Conservation (phyloP, 2,329 filamentous ascomycete species). For the Hypoxylon sp. region DNA sequence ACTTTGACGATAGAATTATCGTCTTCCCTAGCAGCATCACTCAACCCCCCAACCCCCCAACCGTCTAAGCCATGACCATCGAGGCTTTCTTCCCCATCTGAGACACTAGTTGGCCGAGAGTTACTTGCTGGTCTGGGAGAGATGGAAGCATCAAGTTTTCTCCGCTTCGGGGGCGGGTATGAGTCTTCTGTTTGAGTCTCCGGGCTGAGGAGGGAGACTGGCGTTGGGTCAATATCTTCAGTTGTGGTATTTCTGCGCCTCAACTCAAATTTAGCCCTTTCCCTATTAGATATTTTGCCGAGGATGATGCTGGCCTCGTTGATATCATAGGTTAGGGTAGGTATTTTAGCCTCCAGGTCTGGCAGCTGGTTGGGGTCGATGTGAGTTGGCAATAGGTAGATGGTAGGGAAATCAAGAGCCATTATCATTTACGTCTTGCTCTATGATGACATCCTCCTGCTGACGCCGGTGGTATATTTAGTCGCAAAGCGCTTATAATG, state of each 20-base stretch:
- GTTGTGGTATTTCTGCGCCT: slow-evolving; percentile 74
- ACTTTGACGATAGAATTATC: slow-evolving; percentile 62
- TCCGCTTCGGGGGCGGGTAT: slow-evolving; percentile 53
- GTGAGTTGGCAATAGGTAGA: slow-evolving; percentile 82
- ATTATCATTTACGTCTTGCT: slow-evolving; percentile 43
- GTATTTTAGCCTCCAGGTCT: slow-evolving; percentile 74
- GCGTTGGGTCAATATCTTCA: slow-evolving; percentile 59
- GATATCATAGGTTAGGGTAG: slow-evolving; percentile 77
- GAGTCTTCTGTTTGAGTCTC: slow-evolving; percentile 11
- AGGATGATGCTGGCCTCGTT: slow-evolving; percentile 81
- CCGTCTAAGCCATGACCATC: slow-evolving; percentile 2
- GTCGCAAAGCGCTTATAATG: not conserved
- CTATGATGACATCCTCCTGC: not conserved
- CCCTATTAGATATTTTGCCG: slow-evolving; percentile 77
- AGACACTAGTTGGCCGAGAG: slow-evolving; percentile 51
- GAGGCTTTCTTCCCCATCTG: slow-evolving; percentile 45
- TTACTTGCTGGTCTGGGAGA: slow-evolving; percentile 36
- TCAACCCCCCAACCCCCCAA: not conserved
- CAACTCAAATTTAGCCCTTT: slow-evolving; percentile 83
- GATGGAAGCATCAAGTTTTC: slow-evolving; percentile 56
- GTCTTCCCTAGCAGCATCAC: slow-evolving; percentile 1
- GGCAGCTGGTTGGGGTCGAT: slow-evolving; percentile 74
- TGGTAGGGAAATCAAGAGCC: slow-evolving; percentile 67
- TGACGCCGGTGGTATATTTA: not conserved
- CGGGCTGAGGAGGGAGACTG: slow-evolving; percentile 9